Conservation (phyloP, 108 stramenopile genomes). For the Cyclotella distinguenda region DNA sequence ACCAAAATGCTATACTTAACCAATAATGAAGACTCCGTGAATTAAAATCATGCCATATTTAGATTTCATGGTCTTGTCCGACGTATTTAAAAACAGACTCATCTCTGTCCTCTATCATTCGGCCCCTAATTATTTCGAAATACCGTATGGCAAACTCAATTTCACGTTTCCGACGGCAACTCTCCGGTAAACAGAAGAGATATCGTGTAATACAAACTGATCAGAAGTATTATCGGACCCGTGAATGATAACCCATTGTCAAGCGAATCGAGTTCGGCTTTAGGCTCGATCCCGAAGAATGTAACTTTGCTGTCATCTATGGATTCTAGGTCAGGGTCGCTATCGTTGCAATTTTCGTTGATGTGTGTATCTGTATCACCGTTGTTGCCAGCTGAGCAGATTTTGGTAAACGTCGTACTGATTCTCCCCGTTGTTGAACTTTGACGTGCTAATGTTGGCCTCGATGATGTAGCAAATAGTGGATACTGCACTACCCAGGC, state of each 20-base stretch:
- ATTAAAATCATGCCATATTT: too few relatives aligned
- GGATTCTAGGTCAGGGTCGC: conserved; percentile 18
- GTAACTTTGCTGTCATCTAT: conserved; percentile 30
- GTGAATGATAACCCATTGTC: conserved; percentile 39
- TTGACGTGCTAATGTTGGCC: too few relatives aligned
- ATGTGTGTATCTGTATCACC: background rate
- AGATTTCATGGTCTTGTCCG: too few relatives aligned
- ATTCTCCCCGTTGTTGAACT: too few relatives aligned
- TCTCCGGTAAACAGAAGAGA: conserved; percentile 29
- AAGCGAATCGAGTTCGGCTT: conserved; percentile 28
- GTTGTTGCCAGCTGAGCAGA: background rate
- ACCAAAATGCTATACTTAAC: too few relatives aligned
- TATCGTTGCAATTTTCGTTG: background rate
- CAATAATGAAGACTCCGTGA: too few relatives aligned
- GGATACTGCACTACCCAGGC: too few relatives aligned
- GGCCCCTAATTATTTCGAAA: too few relatives aligned
- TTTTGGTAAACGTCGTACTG: background rate
- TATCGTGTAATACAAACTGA: conserved; percentile 17
- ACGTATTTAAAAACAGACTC: too few relatives aligned
- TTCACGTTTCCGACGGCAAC: conserved; percentile 3
- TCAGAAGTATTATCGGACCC: conserved; percentile 31
- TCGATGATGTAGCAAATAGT: too few relatives aligned
- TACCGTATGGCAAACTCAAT: conserved; percentile 1
- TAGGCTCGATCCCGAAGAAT: conserved; percentile 41
- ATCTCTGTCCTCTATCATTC: too few relatives aligned